A percentile compares a stretch with the other conserved stretches of the same genome.
phyloP scores from a whole-genome alignment of 371 early-diverging fungal species.

The Lichtheimia ramosa region DNA sequence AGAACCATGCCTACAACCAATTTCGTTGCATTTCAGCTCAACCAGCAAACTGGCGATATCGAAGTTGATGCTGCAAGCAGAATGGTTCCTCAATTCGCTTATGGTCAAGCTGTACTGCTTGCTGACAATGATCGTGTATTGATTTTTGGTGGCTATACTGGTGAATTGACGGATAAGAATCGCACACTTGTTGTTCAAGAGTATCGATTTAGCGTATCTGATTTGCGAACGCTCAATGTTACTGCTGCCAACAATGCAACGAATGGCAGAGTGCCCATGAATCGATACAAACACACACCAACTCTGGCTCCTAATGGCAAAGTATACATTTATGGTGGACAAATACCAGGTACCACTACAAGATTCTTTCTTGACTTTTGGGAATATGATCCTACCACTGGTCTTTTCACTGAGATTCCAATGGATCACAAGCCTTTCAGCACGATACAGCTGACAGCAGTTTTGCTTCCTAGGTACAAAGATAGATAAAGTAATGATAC shows the following conservation, averaged over 20 bases:
- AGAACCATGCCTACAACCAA: too few species aligned
- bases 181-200: too few species aligned
- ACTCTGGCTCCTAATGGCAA: slow-evolving; percentile 2
- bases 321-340: not conserved
- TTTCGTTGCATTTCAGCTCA: too few species aligned
- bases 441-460: not conserved
- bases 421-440: too few species aligned
- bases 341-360: not conserved
- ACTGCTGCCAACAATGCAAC: too few species aligned
- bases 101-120: slow-evolving; percentile 5
- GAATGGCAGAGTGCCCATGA: too few species aligned
- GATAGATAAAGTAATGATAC: too few species aligned
- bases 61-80: too few species aligned
- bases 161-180: too few species aligned
- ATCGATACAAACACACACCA: not conserved
- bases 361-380: not conserved
- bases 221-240: too few species aligned
- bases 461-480: not conserved
- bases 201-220: too few species aligned
- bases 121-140: slow-evolving; percentile 10
- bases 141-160: not conserved
- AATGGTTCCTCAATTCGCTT: not conserved
- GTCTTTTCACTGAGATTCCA: not conserved
- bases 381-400: not conserved
- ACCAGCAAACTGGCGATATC: too few species aligned